Conservation (phyloP, 805 yeast genomes). For the Saturnispora zaruensis region DNA sequence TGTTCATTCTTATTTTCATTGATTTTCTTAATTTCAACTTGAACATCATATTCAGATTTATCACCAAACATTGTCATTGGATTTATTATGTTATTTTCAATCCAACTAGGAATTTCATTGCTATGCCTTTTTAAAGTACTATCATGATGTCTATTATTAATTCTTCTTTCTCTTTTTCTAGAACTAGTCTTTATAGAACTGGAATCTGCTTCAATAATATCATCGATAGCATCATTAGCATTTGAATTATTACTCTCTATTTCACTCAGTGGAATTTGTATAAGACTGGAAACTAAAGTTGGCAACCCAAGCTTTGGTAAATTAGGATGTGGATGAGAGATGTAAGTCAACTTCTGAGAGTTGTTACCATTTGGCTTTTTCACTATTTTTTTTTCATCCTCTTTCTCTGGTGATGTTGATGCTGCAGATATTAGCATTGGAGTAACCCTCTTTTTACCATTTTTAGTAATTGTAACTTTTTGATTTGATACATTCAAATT, state of each 20-base stretch:
- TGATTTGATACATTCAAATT: slow-evolving; percentile 26
- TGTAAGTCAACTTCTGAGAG: neutral
- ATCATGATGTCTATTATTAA: slow-evolving; percentile 1
- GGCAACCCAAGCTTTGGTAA: slow-evolving; percentile 60
- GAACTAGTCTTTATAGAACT: slow-evolving; percentile 24
- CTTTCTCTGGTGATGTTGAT: slow-evolving; percentile 14
- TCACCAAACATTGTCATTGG: slow-evolving; percentile 26
- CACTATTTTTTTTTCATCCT: neutral
- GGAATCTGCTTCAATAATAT: slow-evolving; percentile 24
- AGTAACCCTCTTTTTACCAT: slow-evolving; percentile 68
- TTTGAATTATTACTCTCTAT: slow-evolving; percentile 19
- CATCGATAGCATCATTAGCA: slow-evolving; percentile 41
- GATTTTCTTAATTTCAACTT: slow-evolving; percentile 5
- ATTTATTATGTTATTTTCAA: slow-evolving; percentile 19
- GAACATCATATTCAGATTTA: slow-evolving; percentile 23
- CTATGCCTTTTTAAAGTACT: neutral
- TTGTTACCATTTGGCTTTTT: neutral
- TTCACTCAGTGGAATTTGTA: slow-evolving; percentile 30
- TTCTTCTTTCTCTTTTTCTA: slow-evolving; percentile 27
- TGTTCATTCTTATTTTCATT: slow-evolving; percentile 15
- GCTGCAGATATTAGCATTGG: slow-evolving; percentile 54
- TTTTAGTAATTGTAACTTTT: slow-evolving; percentile 57
- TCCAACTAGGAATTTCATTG: slow-evolving; percentile 18
- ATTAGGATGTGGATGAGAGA: slow-evolving; percentile 16
- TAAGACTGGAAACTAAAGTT: slow-evolving; percentile 52